phyloP scores from a whole-genome alignment of 2,329 filamentous ascomycete species.

The Colletotrichum navitas region DNA sequence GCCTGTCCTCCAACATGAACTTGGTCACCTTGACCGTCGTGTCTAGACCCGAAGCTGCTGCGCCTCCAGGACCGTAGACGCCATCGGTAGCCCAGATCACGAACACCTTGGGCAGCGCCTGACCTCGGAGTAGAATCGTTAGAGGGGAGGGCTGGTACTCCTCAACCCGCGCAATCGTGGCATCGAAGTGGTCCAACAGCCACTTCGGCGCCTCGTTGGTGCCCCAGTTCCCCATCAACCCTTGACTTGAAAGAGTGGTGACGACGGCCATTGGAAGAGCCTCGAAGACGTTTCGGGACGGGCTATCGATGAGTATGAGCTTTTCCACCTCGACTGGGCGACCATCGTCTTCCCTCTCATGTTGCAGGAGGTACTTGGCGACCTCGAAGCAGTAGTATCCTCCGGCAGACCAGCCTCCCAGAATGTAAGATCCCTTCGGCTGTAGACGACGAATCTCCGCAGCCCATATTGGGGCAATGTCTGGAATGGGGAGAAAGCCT shows the following conservation, averaged over 20 bases:
- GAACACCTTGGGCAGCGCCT: slow-evolving; percentile 1
- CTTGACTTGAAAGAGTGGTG: not conserved
- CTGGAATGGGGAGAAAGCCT: not conserved
- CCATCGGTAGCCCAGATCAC: not conserved
- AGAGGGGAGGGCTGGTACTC: not conserved
- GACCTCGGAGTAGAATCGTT: not conserved
- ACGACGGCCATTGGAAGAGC: not conserved
- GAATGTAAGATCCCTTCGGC: not conserved
- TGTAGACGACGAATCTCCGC: not conserved
- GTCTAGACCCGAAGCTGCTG: not conserved
- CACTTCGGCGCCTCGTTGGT: slow-evolving; percentile 1
- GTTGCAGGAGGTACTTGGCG: not conserved
- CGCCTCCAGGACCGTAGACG: not conserved
- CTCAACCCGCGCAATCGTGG: not conserved
- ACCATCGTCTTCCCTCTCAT: not conserved
- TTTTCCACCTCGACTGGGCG: not conserved
- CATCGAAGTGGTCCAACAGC: slow-evolving; percentile 3
- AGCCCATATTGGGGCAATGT: not conserved
- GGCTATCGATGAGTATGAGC: not conserved
- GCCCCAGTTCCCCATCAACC: not conserved
- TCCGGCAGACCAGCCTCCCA: not conserved
- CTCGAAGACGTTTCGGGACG: not conserved
- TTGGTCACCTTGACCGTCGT: not conserved
- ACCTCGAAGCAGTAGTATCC: not conserved
- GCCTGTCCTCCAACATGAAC: not conserved